These are phyloP conservation scores for Picea engelmannii DNA, from an alignment of 83 land plant species.

Conservation along the genomic window DNA sequence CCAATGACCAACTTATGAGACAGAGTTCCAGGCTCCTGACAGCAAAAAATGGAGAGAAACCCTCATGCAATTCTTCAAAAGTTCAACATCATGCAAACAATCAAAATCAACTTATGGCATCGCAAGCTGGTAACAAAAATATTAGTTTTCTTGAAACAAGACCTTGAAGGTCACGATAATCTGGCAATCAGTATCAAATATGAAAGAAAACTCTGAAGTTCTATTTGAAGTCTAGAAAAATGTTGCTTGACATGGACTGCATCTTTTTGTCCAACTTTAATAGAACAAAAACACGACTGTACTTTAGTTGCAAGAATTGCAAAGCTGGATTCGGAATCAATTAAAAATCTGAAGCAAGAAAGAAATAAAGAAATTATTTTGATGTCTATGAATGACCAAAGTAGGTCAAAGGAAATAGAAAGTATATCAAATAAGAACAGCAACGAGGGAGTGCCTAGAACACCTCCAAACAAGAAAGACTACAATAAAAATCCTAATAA, in stretches of 20 bases:
- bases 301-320: neutral
- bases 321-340: neutral
- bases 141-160: neutral
- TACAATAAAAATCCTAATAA: too few relatives aligned
- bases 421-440: too few relatives aligned
- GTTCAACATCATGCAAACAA: constrained; percentile 4
- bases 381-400: too few relatives aligned
- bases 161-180: neutral
- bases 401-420: too few relatives aligned
- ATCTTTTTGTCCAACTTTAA: neutral
- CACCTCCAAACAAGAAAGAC: too few relatives aligned
- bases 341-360: too few relatives aligned
- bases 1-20: constrained; percentile 7
- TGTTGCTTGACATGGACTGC: neutral
- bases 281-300: neutral
- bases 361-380: too few relatives aligned
- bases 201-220: neutral
- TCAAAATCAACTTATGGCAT: neutral
- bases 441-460: too few relatives aligned
- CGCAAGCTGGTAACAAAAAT: neutral
- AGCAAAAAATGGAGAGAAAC: neutral
- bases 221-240: neutral
- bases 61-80: constrained; percentile 8
- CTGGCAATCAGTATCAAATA: neutral
- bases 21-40: constrained; percentile 3